Base-by-base conservation (phyloP, 139 green algal species). In the Chlorella sorokiniana region DNA sequence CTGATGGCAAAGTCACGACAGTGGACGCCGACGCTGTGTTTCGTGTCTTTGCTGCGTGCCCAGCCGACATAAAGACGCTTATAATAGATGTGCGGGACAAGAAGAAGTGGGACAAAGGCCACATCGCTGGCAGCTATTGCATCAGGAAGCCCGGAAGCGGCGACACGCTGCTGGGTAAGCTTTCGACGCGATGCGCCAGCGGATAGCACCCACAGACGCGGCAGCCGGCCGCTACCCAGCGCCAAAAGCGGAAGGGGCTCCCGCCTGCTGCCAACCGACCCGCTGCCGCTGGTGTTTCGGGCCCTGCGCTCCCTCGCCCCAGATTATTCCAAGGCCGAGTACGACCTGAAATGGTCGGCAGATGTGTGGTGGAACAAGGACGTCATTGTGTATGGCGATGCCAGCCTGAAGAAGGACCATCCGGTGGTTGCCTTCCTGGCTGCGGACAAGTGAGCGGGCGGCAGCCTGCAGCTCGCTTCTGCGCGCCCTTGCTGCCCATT, bases 301-400 rank as follows among this genome's bases (percentile, higher is more conserved):
- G 6, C 6, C 44, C 44, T 76, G 22, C n/a, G 1, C 42, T n/a
- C n/a, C 41, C 31, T 22, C 29, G 1, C 23, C 63, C 35, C 81
- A 91, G 87, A 93, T 79, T 92, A 91, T 56, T 81, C 56, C 27
- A 79, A 88, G 38, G 76, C 78, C 5, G 72, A 81, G 37, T 91
- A 90, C 44, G 70, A 87, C 54, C 69, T 84, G 9, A 77, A 75
- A 38, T 92, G 87, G 85, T 65, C 38, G 1, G 56, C 83, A 22
- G 85, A 88, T 65, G 83, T 33, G 83, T 93, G 90, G 88, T 96
- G 89, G 90, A 91, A 88, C 62, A 91, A 89, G 70, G 63, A 88
- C 40, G 81, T 95, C 16, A 44, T 94, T 7, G 80, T 95, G 23
- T 95, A 95, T 74, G 91, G 92, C 10, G 87, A 92, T 1, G 63